Conservation (phyloP, 2,329 filamentous ascomycete species). For the Rhexocercosporidium sp. region DNA sequence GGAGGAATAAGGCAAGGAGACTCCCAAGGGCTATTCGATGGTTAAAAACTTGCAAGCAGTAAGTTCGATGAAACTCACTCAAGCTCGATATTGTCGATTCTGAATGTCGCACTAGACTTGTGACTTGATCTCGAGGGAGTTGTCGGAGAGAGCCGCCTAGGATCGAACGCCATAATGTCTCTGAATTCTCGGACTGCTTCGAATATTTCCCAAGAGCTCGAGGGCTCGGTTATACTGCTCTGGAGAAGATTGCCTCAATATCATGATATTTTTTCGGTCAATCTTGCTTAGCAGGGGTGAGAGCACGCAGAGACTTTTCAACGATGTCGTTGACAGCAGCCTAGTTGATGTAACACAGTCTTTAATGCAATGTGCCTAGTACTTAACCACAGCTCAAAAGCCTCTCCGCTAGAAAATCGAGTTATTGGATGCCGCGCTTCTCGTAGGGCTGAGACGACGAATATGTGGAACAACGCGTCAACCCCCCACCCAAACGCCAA, state of each 20-base stretch:
- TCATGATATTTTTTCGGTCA: background rate
- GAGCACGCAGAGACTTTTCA: background rate
- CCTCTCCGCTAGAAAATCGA: background rate
- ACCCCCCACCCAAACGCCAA: background rate
- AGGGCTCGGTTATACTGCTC: no score
- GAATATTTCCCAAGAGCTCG: background rate
- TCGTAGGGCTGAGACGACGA: slow-evolving; percentile 10
- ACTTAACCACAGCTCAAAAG: background rate
- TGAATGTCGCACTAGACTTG: background rate
- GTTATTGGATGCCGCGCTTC: background rate
- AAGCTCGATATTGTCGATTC: slow-evolving; percentile 4
- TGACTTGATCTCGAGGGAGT: background rate
- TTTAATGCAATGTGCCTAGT: background rate
- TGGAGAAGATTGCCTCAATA: background rate
- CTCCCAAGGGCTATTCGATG: slow-evolving; percentile 16
- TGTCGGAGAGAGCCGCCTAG: background rate
- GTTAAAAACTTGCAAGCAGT: background rate
- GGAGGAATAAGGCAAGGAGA: slow-evolving; percentile 9
- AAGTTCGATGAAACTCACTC: background rate
- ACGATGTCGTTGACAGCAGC: background rate
- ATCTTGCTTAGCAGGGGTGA: no score
- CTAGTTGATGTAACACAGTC: background rate
- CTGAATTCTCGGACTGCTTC: background rate
- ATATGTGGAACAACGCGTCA: background rate
- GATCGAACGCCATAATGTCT: background rate